A percentile compares a stretch with the other conserved stretches of the same genome.
These are phyloP conservation scores for Pleurotus platypus DNA, from an alignment of 768 basidiomycete species.

Conservation along the genomic window DNA sequence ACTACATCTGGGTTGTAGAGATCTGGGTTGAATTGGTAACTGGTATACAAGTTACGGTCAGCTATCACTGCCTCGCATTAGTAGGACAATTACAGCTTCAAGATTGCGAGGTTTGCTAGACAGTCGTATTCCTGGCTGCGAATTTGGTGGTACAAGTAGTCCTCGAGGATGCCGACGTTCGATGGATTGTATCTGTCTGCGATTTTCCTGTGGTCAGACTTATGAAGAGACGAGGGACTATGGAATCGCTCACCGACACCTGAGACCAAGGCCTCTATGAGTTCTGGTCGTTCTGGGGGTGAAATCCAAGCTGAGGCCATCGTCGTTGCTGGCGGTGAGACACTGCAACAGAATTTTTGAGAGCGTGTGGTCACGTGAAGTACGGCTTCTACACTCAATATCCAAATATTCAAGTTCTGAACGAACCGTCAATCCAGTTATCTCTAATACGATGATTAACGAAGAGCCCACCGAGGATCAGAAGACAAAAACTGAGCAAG, in stretches of 20 bases:
- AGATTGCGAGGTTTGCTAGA: slow-evolving; percentile 89
- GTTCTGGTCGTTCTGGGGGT: slow-evolving; percentile 76
- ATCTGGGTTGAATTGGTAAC: slow-evolving; percentile 95
- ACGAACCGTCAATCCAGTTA: not conserved
- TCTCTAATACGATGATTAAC: not conserved
- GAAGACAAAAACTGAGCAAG: not conserved
- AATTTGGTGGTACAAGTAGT: slow-evolving; percentile 95
- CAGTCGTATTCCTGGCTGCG: slow-evolving; percentile 90
- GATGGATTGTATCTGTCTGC: slow-evolving; percentile 96
- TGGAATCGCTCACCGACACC: slow-evolving; percentile 66
- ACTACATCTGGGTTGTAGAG: slow-evolving; percentile 92
- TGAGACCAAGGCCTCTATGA: slow-evolving; percentile 88
- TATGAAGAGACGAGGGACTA: not conserved
- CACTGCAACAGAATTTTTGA: not conserved
- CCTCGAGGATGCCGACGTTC: slow-evolving; percentile 90
- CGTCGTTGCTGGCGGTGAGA: not conserved
- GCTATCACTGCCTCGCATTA: not conserved
- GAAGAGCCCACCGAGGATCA: not conserved
- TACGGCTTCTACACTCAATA: not conserved
- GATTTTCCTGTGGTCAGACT: slow-evolving; percentile 3
- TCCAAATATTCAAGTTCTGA: not conserved
- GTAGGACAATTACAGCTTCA: slow-evolving; percentile 70
- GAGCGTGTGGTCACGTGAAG: not conserved
- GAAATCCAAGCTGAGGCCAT: slow-evolving; percentile 68
- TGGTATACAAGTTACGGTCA: slow-evolving; percentile 21